phyloP scores from a whole-genome alignment of 192 early-diverging fungal species.

The Backusella mclennaniae region DNA sequence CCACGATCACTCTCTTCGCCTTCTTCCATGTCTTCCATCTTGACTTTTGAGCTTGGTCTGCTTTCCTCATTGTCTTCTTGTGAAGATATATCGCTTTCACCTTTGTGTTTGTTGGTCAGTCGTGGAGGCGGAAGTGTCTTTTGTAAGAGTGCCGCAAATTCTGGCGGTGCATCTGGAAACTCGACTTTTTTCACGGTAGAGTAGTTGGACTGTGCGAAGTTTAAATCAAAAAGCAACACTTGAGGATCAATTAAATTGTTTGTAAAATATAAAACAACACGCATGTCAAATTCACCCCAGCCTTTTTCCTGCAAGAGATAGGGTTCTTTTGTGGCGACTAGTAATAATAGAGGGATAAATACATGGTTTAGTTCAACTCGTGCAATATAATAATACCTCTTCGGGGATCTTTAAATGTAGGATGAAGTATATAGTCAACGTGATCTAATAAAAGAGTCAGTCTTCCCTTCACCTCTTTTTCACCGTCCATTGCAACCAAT shows the following conservation, averaged over 20 bases:
- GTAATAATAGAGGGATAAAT: neutral
- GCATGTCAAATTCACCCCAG: conserved; percentile 64
- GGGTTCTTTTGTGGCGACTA: conserved; percentile 49
- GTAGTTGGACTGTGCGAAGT: conserved; percentile 48
- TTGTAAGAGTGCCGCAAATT: neutral
- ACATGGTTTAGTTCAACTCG: neutral
- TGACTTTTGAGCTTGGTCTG: neutral
- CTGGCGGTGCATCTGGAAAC: conserved; percentile 10
- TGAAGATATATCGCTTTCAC: neutral
- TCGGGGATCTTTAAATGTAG: conserved; percentile 44
- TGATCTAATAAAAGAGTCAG: conserved; percentile 35
- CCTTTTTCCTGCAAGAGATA: conserved; percentile 53
- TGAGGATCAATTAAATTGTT: conserved; percentile 40
- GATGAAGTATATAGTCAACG: conserved; percentile 49
- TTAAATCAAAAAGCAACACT: conserved; percentile 49
- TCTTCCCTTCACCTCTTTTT: conserved; percentile 33
- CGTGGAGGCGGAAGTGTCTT: neutral
- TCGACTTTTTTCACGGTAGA: conserved; percentile 43
- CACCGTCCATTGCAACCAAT: conserved; percentile 40
- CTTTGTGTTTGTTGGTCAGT: neutral
- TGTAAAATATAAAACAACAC: conserved; percentile 47
- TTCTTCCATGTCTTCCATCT: neutral
- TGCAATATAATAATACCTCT: conserved; percentile 28
- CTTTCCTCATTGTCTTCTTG: neutral
- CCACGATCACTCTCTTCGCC: neutral